A percentile compares a stretch with the other conserved stretches of the same genome.
Conservation (phyloP, 106 monocot genomes). For the Phalaenopsis aphrodite region DNA sequence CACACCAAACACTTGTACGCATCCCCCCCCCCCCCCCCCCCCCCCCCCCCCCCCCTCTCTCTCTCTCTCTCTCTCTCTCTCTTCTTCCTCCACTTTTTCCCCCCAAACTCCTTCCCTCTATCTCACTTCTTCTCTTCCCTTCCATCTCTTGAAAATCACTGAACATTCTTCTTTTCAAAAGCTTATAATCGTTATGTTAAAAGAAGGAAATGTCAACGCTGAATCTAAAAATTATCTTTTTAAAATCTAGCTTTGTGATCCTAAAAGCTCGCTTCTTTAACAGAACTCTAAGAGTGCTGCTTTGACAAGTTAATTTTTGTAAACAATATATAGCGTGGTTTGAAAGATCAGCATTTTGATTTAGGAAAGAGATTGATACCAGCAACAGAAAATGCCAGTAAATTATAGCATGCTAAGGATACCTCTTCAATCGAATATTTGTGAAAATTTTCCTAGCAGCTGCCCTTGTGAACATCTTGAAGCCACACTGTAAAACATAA, state of each 20-base stretch:
- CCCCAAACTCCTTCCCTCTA: neutral
- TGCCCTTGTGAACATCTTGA: conserved; percentile 96
- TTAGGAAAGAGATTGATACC: neutral
- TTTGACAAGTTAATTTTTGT: neutral
- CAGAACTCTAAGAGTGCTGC: neutral
- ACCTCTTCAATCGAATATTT: conserved; percentile 91
- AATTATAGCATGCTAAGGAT: neutral
- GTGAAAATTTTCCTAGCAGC: conserved; percentile 89
- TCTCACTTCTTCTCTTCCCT: neutral
- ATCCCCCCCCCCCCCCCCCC: neutral
- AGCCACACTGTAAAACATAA: conserved; percentile 70
- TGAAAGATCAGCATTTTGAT: neutral
- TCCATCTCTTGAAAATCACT: neutral
- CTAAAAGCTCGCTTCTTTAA: neutral
- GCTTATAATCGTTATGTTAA: neutral
- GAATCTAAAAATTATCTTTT: neutral
- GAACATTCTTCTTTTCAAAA: neutral
- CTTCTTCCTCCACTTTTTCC: too few relatives aligned
- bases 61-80: too few relatives aligned
- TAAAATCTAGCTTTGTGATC: neutral
- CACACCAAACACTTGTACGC: neutral
- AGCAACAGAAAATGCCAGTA: neutral
- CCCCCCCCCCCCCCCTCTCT: neutral
- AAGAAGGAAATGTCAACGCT: neutral
- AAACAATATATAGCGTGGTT: neutral